Evolutionary conservation across 1,284 basidiomycete species (phyloP), one percentile per base, ranked within the genome.

Genomic region (Ceratobasidium theobromae): DNA sequence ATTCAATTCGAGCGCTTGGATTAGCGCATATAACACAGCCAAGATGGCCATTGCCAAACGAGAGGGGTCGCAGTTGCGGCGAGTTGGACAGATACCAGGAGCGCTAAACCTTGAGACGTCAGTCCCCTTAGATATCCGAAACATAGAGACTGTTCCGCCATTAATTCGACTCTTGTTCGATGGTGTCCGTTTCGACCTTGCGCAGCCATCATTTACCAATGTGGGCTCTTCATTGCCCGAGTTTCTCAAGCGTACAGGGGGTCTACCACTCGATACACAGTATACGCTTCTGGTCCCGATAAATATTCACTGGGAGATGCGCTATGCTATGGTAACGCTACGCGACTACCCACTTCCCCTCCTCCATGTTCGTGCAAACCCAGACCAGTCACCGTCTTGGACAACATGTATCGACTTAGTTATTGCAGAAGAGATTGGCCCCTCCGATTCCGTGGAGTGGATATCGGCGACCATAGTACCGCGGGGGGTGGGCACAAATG

Each of bases 351-450:
- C 89, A 6, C 74, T 91, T 49, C 89, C 89, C 5, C 72, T 91
- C 64, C 74, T 89, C 18, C 79, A 84, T 71, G 81, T 91, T 52
- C 84, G 86, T 40, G 72, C 80, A 12, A 77, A 79, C 65, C 68
- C 74, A 16, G 76, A 74, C 28, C 75, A 74, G 5, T 72, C 75
- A 33, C 75, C 81, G 12, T 82, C 85, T 1, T 84, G 88, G 76
- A 79, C 83, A 33, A 88, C 95, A 72, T 84, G 89, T 69, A 87
- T 88, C 11, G 88, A 95, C 71, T 77, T 98, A 40, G 89, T 96
- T 67, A 82, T 98, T 53, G 94, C 88, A 0, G 96, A 99, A 77
- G 94, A 98, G 77, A 84, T 94, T 75, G 88, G 91, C 0, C 83
- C 83, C 1, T 78, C 82, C 0, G 77, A 84, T 40, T 91, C 91